Evolutionary conservation across 2,329 filamentous ascomycete genomes (phyloP).

Genomic region (Chrysosporium queenslandicum): DNA sequence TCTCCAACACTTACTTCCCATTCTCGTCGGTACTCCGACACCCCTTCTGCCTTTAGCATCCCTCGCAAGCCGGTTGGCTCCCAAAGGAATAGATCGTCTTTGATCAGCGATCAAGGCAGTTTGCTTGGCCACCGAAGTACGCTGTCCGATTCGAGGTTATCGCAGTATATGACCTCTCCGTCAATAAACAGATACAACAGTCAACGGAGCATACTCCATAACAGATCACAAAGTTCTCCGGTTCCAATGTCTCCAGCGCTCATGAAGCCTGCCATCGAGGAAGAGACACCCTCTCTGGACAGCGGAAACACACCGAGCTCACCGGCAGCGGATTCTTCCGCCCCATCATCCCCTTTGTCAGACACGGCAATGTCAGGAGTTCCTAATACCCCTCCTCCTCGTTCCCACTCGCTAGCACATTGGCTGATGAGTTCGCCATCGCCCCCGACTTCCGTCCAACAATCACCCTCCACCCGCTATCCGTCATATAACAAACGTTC

Average conservation of each 20-base stretch:
- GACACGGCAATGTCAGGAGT: not conserved
- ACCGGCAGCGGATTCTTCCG: not conserved
- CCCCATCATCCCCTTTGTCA: not conserved
- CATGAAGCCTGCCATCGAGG: not conserved
- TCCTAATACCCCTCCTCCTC: not conserved
- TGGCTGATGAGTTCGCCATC: conserved; percentile 1
- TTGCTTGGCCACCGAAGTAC: conserved; percentile 1
- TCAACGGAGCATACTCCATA: not conserved
- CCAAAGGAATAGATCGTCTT: conserved; percentile 1
- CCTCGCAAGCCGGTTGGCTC: conserved; percentile 27
- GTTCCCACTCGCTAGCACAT: conserved; percentile 8
- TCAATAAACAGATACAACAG: conserved; percentile 6
- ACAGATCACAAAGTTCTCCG: conserved; percentile 3
- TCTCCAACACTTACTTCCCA: conserved; percentile 17
- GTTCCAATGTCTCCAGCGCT: not conserved
- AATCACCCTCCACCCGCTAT: not conserved
- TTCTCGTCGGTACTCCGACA: conserved; percentile 9
- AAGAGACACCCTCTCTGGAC: not conserved
- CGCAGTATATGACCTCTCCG: conserved; percentile 6
- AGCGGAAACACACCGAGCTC: not conserved
- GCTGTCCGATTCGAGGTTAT: conserved; percentile 6
- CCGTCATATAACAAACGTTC: conserved; percentile 8
- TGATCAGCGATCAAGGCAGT: not conserved
- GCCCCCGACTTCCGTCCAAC: not conserved
- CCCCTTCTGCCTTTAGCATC: conserved; percentile 24